Percentiles rank a stretch among this genome's conserved stretches.
These are phyloP conservation scores for Cryomyces minteri DNA, from an alignment of 495 filamentous ascomycete species.

Conservation along the genomic window DNA sequence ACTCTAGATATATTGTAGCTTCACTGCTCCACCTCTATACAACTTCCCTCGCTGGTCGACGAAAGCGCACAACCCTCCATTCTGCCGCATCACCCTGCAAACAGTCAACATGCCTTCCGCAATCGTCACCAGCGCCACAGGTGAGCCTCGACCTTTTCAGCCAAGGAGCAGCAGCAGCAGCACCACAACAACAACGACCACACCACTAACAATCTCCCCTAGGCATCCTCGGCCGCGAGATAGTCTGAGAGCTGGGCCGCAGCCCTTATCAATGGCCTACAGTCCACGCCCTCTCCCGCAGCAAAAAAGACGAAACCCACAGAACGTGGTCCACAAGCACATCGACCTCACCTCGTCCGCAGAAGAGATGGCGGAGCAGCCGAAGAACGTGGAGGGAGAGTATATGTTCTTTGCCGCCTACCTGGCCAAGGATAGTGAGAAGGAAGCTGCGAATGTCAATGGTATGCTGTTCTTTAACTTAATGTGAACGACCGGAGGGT, in stretches of 20 bases:
- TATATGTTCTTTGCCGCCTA: slow-evolving; percentile 16
- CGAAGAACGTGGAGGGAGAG: slow-evolving; percentile 5
- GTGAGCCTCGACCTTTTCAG: background rate
- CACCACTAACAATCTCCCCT: background rate
- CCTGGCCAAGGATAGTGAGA: slow-evolving; percentile 20
- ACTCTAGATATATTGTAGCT: too few relatives aligned
- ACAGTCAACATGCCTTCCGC: slow-evolving; percentile 8
- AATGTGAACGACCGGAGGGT: background rate
- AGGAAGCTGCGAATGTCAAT: slow-evolving; percentile 26
- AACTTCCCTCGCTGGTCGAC: too few relatives aligned
- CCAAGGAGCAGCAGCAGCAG: background rate
- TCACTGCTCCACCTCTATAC: too few relatives aligned
- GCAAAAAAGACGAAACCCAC: slow-evolving; percentile 10
- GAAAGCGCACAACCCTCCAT: too few relatives aligned
- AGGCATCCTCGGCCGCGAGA: slow-evolving; percentile 13
- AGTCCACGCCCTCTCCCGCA: slow-evolving; percentile 12
- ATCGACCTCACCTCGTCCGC: slow-evolving; percentile 10
- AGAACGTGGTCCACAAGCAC: slow-evolving; percentile 11
- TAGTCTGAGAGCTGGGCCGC: slow-evolving; percentile 7
- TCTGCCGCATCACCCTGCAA: too few relatives aligned
- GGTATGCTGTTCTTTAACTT: slow-evolving; percentile 4
- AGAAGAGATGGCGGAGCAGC: slow-evolving; percentile 10
- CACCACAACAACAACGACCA: background rate
- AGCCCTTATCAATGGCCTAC: slow-evolving; percentile 10
- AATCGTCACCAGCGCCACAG: slow-evolving; percentile 14